phyloP scores from a whole-genome alignment of 352 stramenopile genomes.

The Pythium plurisporium region DNA sequence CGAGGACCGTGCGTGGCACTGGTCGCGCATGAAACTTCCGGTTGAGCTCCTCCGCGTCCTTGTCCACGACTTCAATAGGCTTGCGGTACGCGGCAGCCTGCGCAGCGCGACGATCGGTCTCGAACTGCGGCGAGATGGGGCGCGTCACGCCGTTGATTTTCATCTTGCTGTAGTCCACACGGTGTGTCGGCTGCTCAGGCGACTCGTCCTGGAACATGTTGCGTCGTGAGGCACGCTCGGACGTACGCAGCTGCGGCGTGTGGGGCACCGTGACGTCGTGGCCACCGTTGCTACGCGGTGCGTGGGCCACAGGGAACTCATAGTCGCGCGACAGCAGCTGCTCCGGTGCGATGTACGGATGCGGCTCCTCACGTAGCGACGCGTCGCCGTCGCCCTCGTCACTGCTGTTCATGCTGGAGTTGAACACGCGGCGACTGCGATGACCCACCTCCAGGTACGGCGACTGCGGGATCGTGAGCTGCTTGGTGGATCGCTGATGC shows the following conservation, averaged over 20 bases:
- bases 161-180: slow-evolving; percentile 24
- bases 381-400: not conserved
- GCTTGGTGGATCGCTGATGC: slow-evolving; percentile 72
- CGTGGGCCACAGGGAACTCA: slow-evolving; percentile 19
- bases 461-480: slow-evolving; percentile 73
- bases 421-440: slow-evolving; percentile 34
- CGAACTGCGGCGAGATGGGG: slow-evolving; percentile 59
- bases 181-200: not conserved
- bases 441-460: slow-evolving; percentile 59
- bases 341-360: slow-evolving; percentile 23
- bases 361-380: slow-evolving; percentile 7
- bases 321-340: slow-evolving; percentile 29
- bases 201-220: slow-evolving; percentile 15
- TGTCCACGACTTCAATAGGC: slow-evolving; percentile 51
- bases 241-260: slow-evolving; percentile 24
- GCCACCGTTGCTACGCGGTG: not conserved
- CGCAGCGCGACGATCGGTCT: slow-evolving; percentile 55
- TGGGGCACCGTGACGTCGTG: slow-evolving; percentile 25
- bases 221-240: slow-evolving; percentile 19
- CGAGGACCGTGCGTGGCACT: slow-evolving; percentile 53
- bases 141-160: slow-evolving; percentile 28
- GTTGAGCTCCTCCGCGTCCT: slow-evolving; percentile 65
- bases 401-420: slow-evolving; percentile 18
- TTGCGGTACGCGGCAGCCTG: slow-evolving; percentile 43
- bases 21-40: slow-evolving; percentile 76